Base-by-base conservation (phyloP, 108 stramenopile genomes). In the Cyclotella cryptica region DNA sequence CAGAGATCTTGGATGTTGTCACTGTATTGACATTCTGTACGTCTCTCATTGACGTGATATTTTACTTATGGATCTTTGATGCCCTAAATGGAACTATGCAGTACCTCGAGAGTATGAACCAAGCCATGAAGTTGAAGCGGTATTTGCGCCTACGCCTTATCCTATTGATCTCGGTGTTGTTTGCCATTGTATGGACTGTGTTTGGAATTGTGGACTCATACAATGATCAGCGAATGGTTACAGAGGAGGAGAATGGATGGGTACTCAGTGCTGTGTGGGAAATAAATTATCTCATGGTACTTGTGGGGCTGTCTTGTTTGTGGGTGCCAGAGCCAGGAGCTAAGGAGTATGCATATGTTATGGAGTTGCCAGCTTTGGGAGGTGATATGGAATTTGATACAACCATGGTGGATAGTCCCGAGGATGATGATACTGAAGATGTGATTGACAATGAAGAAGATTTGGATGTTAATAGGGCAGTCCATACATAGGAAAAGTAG, bases 1-100 rank as follows among this genome's bases (percentile, higher is more conserved):
- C 72, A 19, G 89, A 96, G 57, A 47, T 96, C 13, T 81, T 92
- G 64, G 91, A 93, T 72, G 67, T 92, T 46, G 88, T 90, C 6
- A 83, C 88, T 17, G 79, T 96, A 47, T 83, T 96, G 53, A 81
- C 88, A 19, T 84, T 96, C 30, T 83, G 86, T 14, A 73, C 86
- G 8, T 81, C 86, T 29, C 69, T 79, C 8, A 75, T 96, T 45
- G 92, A 93, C 66, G 90, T 93, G 10, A 85, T 83, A 11, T 96
- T 92, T 67, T 88, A 90, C 75, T 59, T 96, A 61, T 96, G 92
- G 95, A 93, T 92, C 61, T 86, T 96, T 65, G 90, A 93, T 71
- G 88, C 91, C 15, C 55, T 96, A 53, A 91, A 84, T 72, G 69
- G 79, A 29, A 96, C 91, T 14, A 93, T 96, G 95, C 83, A 91